Evolutionary conservation across 2,329 filamentous ascomycete species (phyloP), one percentile per base, ranked within the genome.

Genomic region (Cercospora sojina): DNA sequence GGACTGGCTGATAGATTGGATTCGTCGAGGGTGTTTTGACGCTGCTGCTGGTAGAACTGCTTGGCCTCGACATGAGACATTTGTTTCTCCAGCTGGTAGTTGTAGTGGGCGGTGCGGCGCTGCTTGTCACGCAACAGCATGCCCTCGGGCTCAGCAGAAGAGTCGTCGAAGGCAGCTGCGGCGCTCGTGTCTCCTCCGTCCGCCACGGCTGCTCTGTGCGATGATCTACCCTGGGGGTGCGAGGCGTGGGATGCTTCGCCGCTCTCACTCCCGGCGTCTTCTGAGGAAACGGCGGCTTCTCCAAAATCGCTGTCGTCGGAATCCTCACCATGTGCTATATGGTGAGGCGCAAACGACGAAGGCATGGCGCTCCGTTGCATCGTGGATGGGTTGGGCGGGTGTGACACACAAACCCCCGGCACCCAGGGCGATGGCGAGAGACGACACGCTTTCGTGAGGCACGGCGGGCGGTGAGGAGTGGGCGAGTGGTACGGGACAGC

Each of bases 61-160:
- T 97, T 98, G 67, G 94, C 92, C 77, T 99, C 95, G 27, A 91
- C 90, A 78, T 97, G 93, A 75, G 90, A 96, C 88, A 97, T 91
- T 75, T 94, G 91, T 74, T 95, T 96, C 80, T 99, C 95, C 62
- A 92, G 91, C 61, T 94, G 90, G 75, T 94, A 92, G 79, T 97
- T 93, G 80, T 96, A 97, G 77, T 93, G 96, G 20, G 93, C 91
- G 8, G 93, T 97, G 77, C 89, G 90, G 65, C 84, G 81, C 75
- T 87, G 84, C 75, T 81, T 83, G 73, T 85, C 83, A 72, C 83
- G 76, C 49, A 80, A 80, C 49, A 84, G 78, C 74, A 83, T 70
- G 20, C 74, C 77, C 32, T 75, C 70, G 13, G 64, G 71, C 59
- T 73, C 73, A 23, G 69, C 51, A 18, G 25, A 23, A 12, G 38